phyloP scores from a whole-genome alignment of 2,329 filamentous ascomycete species.

The Aspergillus sp. region DNA sequence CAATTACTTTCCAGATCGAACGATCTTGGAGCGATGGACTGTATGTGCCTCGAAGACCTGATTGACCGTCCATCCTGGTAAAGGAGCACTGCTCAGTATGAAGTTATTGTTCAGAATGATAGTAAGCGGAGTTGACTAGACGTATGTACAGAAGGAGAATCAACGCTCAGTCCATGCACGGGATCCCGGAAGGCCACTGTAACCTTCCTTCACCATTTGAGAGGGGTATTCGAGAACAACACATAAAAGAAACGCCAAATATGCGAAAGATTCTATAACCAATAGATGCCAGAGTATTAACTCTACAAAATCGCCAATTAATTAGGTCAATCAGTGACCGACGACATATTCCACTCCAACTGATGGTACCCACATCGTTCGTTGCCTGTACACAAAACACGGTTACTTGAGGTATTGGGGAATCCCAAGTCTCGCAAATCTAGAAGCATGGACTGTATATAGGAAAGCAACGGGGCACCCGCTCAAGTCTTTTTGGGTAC shows the following conservation, averaged over 20 bases:
- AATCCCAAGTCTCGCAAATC: neutral
- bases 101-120: neutral
- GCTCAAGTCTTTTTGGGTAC: constrained; percentile 8
- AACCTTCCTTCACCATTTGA: neutral
- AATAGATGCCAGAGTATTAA: constrained; percentile 2
- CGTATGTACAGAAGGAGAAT: constrained; percentile 2
- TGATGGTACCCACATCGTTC: neutral
- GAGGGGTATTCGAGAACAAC: constrained; percentile 11
- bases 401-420: neutral
- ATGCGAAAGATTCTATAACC: constrained; percentile 4
- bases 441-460: no score
- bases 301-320: neutral
- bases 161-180: neutral
- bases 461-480: neutral
- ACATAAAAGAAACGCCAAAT: neutral
- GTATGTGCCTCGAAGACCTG: constrained; percentile 28
- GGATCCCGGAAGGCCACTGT: neutral
- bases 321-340: neutral
- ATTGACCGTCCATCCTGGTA: constrained; percentile 6
- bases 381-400: neutral
- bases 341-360: neutral
- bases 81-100: neutral
- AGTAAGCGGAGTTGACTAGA: constrained; percentile 16
- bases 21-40: constrained; percentile 42
- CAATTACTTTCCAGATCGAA: constrained; percentile 35